These are phyloP conservation scores for Rhizopogon rudus DNA, from an alignment of 768 basidiomycete genomes.

Conservation along the genomic window DNA sequence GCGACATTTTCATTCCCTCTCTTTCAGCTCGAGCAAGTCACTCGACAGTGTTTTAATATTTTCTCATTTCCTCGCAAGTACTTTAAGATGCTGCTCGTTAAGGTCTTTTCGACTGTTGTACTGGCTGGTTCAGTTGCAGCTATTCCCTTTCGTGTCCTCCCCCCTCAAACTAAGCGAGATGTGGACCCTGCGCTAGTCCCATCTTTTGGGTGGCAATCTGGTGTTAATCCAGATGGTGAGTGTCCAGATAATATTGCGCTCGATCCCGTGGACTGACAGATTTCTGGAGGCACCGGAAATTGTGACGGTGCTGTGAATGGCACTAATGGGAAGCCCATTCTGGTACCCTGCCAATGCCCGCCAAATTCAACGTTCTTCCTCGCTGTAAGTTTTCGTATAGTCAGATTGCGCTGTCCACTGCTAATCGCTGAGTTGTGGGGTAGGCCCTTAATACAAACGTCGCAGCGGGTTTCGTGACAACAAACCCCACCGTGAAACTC, in stretches of 20 bases:
- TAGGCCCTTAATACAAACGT: conserved; percentile 47
- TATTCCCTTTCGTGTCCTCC: conserved; percentile 12
- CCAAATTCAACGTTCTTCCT: conserved; percentile 51
- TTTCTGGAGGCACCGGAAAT: conserved; percentile 52
- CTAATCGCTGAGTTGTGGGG: conserved; percentile 11
- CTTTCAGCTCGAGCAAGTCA: not conserved
- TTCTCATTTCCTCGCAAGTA: not conserved
- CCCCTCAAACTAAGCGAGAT: conserved; percentile 29
- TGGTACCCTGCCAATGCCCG: conserved; percentile 63
- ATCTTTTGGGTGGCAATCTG: conserved; percentile 50
- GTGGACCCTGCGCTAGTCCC: conserved; percentile 55
- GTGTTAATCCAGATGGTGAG: conserved; percentile 56
- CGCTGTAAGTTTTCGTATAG: conserved; percentile 26
- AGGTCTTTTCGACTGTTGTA: conserved; percentile 7
- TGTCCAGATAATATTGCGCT: conserved; percentile 9
- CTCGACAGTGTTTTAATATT: not conserved
- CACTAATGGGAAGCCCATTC: conserved; percentile 48
- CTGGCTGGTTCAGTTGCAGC: conserved; percentile 6
- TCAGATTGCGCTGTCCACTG: conserved; percentile 5
- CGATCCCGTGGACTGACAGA: not conserved
- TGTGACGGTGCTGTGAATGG: conserved; percentile 62
- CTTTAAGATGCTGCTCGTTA: conserved; percentile 11
- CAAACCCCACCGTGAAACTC: conserved; percentile 56
- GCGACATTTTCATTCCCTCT: not conserved
- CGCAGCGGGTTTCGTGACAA: conserved; percentile 55